Conservation (phyloP, 1,284 basidiomycete genomes). For the Golubevia sp. region DNA sequence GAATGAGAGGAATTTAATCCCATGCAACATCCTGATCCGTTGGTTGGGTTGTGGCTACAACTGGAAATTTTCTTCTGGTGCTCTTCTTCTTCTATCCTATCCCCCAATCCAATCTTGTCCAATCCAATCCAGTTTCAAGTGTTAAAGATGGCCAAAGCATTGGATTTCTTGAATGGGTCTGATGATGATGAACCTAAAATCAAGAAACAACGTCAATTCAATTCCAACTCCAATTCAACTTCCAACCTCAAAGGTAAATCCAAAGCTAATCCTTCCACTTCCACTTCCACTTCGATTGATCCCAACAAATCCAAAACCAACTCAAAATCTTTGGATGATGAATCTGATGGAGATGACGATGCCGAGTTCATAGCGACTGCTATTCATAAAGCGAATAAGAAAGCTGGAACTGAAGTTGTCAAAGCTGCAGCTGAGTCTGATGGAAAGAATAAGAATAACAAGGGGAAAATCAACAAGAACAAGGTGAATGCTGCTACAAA, state of each 20-base stretch:
- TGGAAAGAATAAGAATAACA: constrained; percentile 22
- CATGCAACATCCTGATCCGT: too few species aligned
- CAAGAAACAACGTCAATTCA: background rate
- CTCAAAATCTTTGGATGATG: constrained; percentile 1
- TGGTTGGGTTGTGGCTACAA: too few species aligned
- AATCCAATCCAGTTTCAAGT: too few species aligned
- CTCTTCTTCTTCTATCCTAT: too few species aligned
- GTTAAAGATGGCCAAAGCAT: constrained; percentile 33
- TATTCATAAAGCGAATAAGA: constrained; percentile 51
- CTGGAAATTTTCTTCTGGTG: too few species aligned
- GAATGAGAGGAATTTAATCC: too few species aligned
- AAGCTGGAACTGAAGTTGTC: constrained; percentile 45
- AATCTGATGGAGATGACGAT: constrained; percentile 34
- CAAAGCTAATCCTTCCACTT: constrained; percentile 4
- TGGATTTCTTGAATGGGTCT: constrained; percentile 47
- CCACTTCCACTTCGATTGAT: constrained; percentile 1
- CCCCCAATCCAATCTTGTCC: too few species aligned
- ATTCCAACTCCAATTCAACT: constrained; percentile 21
- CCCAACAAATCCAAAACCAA: background rate
- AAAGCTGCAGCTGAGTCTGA: constrained; percentile 21
- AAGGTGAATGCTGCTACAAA: constrained; percentile 28
- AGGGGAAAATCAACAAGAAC: constrained; percentile 27
- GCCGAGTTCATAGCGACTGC: constrained; percentile 52
- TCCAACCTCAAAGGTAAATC: constrained; percentile 20
- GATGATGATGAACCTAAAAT: constrained; percentile 22